Evolutionary conservation across 345 rosid species (phyloP).

Genomic region (Clarkia xantiana): DNA sequence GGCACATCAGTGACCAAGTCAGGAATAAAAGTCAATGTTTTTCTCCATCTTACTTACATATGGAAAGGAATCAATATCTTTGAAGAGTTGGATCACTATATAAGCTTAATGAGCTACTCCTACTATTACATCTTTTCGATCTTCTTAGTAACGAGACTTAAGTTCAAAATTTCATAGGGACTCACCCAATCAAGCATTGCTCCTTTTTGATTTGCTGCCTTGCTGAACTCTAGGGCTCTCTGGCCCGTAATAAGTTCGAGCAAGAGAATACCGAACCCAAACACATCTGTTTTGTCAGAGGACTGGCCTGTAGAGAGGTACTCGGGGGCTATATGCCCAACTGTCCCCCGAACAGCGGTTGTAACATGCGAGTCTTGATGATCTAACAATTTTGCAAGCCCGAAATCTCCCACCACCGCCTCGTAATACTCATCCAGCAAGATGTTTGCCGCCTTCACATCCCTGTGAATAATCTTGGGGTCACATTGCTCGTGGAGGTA

Average conservation of each 20-base stretch:
- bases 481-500: conserved; percentile 96
- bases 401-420: conserved; percentile 97
- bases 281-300: conserved; percentile 94
- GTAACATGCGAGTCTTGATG: conserved; percentile 97
- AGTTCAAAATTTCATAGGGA: neutral
- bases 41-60: no score
- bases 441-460: conserved; percentile 97
- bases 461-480: conserved; percentile 94
- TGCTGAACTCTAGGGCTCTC: conserved; percentile 84
- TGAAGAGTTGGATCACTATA: no score
- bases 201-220: conserved; percentile 88
- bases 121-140: no score
- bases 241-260: conserved; percentile 90
- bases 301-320: conserved; percentile 97
- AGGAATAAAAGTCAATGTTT: neutral
- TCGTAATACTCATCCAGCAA: conserved; percentile 81
- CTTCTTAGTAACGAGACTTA: no score
- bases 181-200: conserved; percentile 94
- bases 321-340: conserved; percentile 97
- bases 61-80: no score
- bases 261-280: conserved; percentile 88
- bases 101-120: no score
- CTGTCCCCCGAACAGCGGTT: conserved; percentile 92
- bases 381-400: conserved; percentile 87
- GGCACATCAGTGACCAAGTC: neutral